phyloP scores from a whole-genome alignment of 306 rosid genomes.

The Bauhinia variegata region DNA sequence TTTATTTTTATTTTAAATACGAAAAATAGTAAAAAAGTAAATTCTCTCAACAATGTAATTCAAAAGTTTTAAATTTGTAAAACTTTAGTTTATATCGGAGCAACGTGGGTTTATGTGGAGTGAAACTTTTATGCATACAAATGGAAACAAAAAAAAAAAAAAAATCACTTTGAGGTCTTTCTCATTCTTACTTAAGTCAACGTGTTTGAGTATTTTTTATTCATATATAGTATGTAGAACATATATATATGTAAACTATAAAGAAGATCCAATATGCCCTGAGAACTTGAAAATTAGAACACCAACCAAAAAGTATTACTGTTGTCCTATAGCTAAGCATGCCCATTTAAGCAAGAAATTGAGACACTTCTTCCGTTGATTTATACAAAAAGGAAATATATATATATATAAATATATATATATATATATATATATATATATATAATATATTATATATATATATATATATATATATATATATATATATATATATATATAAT shows the following conservation, averaged over 20 bases:
- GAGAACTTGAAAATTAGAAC: constrained; percentile 40
- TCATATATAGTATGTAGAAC: neutral
- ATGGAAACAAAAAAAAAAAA: constrained; percentile 55
- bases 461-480: no score
- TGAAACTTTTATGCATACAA: constrained; percentile 39
- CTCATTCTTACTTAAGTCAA: constrained; percentile 51
- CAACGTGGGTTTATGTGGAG: constrained; percentile 44
- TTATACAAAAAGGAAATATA: neutral
- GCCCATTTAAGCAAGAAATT: constrained; percentile 49
- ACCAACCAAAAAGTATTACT: constrained; percentile 18
- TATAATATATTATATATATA: no score
- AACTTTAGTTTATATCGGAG: no score
- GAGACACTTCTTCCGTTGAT: neutral
- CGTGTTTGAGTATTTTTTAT: constrained; percentile 3
- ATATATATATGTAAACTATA: neutral
- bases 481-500: no score
- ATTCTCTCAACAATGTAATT: no score
- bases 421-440: no score
- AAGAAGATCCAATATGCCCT: constrained; percentile 23
- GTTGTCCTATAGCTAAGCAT: constrained; percentile 30
- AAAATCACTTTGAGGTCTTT: constrained; percentile 50
- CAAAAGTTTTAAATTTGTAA: no score
- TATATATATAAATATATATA: no score
- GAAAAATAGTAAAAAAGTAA: no score
- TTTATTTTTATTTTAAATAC: no score